Evolutionary conservation across 192 early-diverging fungal genomes (phyloP).

Genomic region (Backusella australiensis): DNA sequence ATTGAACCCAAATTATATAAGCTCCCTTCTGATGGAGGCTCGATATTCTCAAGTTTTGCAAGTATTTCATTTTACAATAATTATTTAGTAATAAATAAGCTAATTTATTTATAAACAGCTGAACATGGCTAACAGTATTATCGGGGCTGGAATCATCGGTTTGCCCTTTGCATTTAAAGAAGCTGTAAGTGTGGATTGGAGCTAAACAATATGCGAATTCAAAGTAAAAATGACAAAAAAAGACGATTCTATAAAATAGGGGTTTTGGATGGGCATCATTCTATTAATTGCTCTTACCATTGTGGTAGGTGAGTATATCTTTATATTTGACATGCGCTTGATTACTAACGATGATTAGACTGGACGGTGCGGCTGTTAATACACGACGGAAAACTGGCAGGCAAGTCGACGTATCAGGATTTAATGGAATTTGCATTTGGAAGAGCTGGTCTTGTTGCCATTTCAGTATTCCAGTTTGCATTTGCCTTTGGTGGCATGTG

Average conservation of each 20-base stretch:
- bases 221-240: not conserved
- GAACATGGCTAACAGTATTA: slow-evolving; percentile 92
- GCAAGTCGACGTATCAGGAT: slow-evolving; percentile 80
- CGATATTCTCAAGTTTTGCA: slow-evolving; percentile 53
- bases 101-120: slow-evolving; percentile 31
- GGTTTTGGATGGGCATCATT: slow-evolving; percentile 47
- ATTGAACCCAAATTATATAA: slow-evolving; percentile 10
- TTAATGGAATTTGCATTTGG: slow-evolving; percentile 84
- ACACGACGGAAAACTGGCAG: slow-evolving; percentile 71
- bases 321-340: not conserved
- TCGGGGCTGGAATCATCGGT: slow-evolving; percentile 87
- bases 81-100: not conserved
- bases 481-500: slow-evolving; percentile 89
- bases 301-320: slow-evolving; percentile 57
- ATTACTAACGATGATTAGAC: slow-evolving; percentile 38
- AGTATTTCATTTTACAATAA: slow-evolving; percentile 5
- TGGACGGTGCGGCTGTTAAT: slow-evolving; percentile 81
- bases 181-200: slow-evolving; percentile 48
- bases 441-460: slow-evolving; percentile 65
- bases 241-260: slow-evolving; percentile 14
- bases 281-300: slow-evolving; percentile 57
- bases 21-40: slow-evolving; percentile 52
- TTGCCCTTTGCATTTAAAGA: slow-evolving; percentile 83
- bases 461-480: slow-evolving; percentile 88
- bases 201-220: not conserved